Evolutionary conservation across 2,329 filamentous ascomycete genomes (phyloP), one percentile per base, ranked within the genome.

Genomic region (Colletotrichum eremochloae): DNA sequence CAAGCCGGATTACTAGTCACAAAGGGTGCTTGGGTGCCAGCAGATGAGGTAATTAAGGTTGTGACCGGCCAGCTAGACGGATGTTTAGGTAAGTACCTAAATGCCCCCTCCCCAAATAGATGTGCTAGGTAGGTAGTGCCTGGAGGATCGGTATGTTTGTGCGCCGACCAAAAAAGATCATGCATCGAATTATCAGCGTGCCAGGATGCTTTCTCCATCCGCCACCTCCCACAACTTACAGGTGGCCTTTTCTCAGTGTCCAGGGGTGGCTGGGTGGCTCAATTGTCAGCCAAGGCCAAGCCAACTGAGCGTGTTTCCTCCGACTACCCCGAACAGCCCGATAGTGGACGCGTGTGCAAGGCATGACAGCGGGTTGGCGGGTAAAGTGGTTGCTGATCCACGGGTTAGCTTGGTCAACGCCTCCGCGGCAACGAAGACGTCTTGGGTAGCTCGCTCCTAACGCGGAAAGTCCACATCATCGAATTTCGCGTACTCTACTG

Each of bases 381-480:
- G 61, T 57, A 65, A 58, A 46, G 61, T 50, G 46, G 46, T 63
- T 20, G 11, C n/a, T 40, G 42, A 56, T 56, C 62, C 15, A 38
- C 24, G 31, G 50, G 8, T 18, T 24, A 64, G 50, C 50, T 64
- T 24, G 44, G 52, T 56, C 38, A 24, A 61, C 44, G 44, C 44
- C 33, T 57, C 33, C n/a, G 67, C 53, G 61, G 36, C 42, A 42
- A 42, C 42, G 42, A 63, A 57, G 56, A 57, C 52, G 67, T 65
- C 31, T 40, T 15, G 38, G 20, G 24, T 44, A 48, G 58, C 46
- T 38, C 31, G 68, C 56, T 68, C 58, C 53, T 40, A 58, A 53
- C 14, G 18, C 31, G 44, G 40, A 56, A 72, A 70, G 70, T 65
- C 70, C 69, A 72, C 66, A 69, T 69, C 66, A 72, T 72, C 66